These are phyloP conservation scores for Quercus bicolor DNA, from an alignment of 306 rosid species.

Conservation along the genomic window DNA sequence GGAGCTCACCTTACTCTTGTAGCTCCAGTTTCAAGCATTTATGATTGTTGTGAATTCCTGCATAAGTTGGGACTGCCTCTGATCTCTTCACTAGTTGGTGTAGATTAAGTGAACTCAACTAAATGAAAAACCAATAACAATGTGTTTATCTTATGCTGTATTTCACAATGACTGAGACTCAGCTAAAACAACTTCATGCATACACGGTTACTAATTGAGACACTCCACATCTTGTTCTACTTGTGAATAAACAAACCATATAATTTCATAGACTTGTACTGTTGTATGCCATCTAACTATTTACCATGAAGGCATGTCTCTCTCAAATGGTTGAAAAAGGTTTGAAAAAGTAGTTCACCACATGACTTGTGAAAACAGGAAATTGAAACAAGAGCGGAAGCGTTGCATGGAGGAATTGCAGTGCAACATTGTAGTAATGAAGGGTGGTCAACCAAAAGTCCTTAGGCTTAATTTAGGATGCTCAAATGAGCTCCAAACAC, in stretches of 20 bases:
- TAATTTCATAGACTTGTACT: not conserved
- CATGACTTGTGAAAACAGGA: slow-evolving; percentile 44
- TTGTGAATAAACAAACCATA: not conserved
- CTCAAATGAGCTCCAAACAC: slow-evolving; percentile 69
- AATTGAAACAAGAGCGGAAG: slow-evolving; percentile 82
- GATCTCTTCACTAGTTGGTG: too few relatives aligned
- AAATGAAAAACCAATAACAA: not conserved
- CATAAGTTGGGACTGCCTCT: too few relatives aligned
- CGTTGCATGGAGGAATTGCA: slow-evolving; percentile 79
- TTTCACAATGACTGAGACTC: not conserved
- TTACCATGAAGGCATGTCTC: not conserved
- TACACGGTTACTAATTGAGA: not conserved
- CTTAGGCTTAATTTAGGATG: slow-evolving; percentile 75
- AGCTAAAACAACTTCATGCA: not conserved
- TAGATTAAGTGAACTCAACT: too few relatives aligned
- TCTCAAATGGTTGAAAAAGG: not conserved
- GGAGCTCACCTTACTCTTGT: too few relatives aligned
- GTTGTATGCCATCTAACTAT: not conserved
- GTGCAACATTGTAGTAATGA: slow-evolving; percentile 86
- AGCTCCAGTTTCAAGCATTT: too few relatives aligned
- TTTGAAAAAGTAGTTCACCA: not conserved
- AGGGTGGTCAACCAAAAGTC: slow-evolving; percentile 74
- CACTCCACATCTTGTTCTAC: not conserved
- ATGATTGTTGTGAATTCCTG: too few relatives aligned
- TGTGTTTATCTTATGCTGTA: not conserved